Percentiles rank a stretch among this genome's conserved stretches.
Conservation (phyloP, 306 rosid species). For the Amphicarpaea edgeworthii region DNA sequence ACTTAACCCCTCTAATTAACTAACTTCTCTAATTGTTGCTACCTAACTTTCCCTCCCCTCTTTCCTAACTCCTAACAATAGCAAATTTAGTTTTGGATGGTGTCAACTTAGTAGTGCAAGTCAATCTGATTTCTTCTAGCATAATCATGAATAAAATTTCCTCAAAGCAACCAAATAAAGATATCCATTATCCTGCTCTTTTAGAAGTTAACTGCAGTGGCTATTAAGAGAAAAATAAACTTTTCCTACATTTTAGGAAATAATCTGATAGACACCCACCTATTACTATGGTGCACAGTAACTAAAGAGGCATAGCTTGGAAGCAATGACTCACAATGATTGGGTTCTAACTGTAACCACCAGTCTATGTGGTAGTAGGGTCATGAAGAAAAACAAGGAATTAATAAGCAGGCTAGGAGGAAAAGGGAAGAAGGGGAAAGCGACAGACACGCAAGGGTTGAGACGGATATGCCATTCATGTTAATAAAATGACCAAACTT, state of each 20-base stretch:
- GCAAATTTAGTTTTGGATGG: conserved; percentile 1
- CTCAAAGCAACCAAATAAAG: conserved; percentile 4
- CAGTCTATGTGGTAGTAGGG: neutral
- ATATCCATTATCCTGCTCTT: conserved; percentile 1
- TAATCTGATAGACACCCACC: neutral
- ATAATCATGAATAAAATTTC: neutral
- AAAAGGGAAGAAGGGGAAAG: neutral
- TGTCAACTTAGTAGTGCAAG: neutral
- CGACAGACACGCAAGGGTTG: neutral
- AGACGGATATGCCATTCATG: neutral
- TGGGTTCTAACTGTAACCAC: neutral
- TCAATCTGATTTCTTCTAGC: neutral
- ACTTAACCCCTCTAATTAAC: neutral
- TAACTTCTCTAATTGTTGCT: neutral
- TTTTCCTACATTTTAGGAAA: neutral
- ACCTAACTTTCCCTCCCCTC: neutral
- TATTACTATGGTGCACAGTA: conserved; percentile 3
- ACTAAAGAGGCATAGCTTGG: neutral
- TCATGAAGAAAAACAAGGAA: neutral
- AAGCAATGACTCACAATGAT: neutral
- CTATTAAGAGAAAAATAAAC: conserved; percentile 5
- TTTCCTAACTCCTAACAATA: neutral
- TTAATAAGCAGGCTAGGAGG: neutral
- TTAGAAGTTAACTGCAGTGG: conserved; percentile 1
- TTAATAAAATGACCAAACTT: conserved; percentile 16